Conservation (phyloP, 352 stramenopile species). For the Globisporangium alternatum region DNA sequence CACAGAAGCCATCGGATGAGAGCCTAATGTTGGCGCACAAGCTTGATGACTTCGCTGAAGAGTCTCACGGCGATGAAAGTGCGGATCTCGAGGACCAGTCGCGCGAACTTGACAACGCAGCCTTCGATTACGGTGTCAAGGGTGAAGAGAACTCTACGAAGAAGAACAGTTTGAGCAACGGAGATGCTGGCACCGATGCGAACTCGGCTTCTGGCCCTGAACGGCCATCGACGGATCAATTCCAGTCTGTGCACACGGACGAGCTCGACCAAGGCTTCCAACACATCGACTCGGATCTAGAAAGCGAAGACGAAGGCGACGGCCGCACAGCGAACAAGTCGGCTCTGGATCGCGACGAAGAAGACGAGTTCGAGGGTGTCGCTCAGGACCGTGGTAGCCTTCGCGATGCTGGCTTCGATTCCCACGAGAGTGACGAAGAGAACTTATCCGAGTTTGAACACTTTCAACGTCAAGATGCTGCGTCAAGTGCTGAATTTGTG, state of each 20-base stretch:
- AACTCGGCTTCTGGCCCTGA: neutral
- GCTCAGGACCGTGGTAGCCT: neutral
- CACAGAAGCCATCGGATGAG: neutral
- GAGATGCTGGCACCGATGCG: neutral
- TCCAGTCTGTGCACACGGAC: neutral
- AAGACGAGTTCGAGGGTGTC: neutral
- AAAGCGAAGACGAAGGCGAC: neutral
- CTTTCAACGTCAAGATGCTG: neutral
- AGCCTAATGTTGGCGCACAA: neutral
- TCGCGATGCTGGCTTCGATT: neutral
- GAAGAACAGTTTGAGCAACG: neutral
- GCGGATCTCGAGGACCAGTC: neutral
- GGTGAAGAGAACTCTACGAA: neutral
- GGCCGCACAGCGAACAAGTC: neutral
- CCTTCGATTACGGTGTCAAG: neutral
- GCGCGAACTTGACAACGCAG: neutral
- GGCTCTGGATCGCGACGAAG: too few species aligned
- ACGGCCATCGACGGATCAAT: neutral
- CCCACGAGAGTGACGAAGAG: conserved; percentile 7
- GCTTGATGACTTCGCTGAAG: neutral
- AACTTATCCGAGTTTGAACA: conserved; percentile 4
- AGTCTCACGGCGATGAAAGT: conserved; percentile 1
- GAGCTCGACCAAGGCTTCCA: neutral
- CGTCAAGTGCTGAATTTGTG: neutral
- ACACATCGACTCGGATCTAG: neutral